Percentiles rank a stretch among this genome's conserved stretches.
These are phyloP conservation scores for Pleurotus salmoneostramineus DNA, from an alignment of 768 basidiomycete genomes.

Conservation along the genomic window DNA sequence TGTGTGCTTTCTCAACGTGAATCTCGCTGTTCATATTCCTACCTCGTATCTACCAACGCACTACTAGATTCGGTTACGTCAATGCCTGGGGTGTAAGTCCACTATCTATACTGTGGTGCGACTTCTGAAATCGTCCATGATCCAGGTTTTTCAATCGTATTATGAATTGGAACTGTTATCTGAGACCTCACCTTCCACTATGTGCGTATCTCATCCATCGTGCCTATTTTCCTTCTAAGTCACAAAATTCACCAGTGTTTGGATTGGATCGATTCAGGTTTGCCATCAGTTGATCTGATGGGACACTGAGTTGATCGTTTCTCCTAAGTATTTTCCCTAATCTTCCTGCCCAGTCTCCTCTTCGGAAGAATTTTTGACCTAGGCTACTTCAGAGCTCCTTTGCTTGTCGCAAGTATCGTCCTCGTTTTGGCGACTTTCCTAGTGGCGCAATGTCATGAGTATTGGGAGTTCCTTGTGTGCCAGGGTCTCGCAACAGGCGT, in stretches of 20 bases:
- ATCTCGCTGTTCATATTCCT: no score
- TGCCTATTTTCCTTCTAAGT: background rate
- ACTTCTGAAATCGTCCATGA: background rate
- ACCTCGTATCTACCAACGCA: conserved; percentile 1
- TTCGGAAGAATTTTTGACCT: conserved; percentile 59
- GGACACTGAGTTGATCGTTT: background rate
- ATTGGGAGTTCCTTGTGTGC: conserved; percentile 65
- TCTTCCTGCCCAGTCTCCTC: conserved; percentile 48
- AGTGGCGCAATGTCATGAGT: conserved; percentile 52
- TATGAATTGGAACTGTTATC: conserved; percentile 45
- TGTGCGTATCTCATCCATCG: conserved; percentile 28
- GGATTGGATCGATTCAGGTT: conserved; percentile 27
- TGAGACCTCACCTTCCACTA: conserved; percentile 42
- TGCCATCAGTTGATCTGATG: background rate
- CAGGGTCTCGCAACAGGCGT: conserved; percentile 62
- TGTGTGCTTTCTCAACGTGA: conserved; percentile 36
- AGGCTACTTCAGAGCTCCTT: conserved; percentile 49
- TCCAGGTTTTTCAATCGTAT: conserved; percentile 56
- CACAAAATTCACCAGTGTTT: conserved; percentile 19
- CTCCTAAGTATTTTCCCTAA: conserved; percentile 37
- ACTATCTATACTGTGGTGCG: background rate
- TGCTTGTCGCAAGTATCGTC: conserved; percentile 37
- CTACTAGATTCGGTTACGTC: conserved; percentile 47
- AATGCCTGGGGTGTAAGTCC: conserved; percentile 53
- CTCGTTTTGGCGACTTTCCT: conserved; percentile 48